Evolutionary conservation across 805 yeast species (phyloP).

Genomic region (Saccharomyces kudriavzevii): DNA sequence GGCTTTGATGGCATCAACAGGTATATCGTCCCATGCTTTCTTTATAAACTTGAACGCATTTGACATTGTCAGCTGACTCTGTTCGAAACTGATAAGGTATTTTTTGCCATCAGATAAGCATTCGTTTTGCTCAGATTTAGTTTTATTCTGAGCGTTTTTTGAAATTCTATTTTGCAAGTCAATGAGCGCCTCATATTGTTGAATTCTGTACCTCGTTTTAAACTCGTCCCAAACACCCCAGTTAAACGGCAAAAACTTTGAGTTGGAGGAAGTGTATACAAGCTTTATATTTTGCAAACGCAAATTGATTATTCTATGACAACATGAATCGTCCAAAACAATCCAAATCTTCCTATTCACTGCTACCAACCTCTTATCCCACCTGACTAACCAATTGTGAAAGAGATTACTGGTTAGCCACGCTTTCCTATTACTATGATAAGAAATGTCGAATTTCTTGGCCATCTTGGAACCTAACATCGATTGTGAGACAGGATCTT

Average conservation of each 20-base stretch:
- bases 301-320: constrained; percentile 50
- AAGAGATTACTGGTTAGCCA: constrained; percentile 58
- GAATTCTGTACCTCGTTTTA: constrained; percentile 48
- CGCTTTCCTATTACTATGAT: constrained; percentile 52
- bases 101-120: constrained; percentile 2
- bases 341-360: constrained; percentile 45
- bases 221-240: constrained; percentile 60
- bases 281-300: constrained; percentile 38
- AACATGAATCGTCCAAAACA: constrained; percentile 52
- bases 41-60: constrained; percentile 53
- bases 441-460: constrained; percentile 43
- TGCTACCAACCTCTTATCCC: constrained; percentile 49
- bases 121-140: constrained; percentile 1
- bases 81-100: constrained; percentile 27
- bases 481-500: constrained; percentile 21
- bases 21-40: constrained; percentile 44
- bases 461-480: constrained; percentile 38
- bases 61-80: constrained; percentile 43
- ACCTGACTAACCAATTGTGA: constrained; percentile 51
- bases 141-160: constrained; percentile 10
- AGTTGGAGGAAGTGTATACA: constrained; percentile 33
- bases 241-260: constrained; percentile 49
- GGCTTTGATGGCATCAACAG: constrained; percentile 32
- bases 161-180: constrained; percentile 23
- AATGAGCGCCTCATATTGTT: constrained; percentile 41